phyloP scores from a whole-genome alignment of 495 filamentous ascomycete genomes.

The Acidomyces sp. region DNA sequence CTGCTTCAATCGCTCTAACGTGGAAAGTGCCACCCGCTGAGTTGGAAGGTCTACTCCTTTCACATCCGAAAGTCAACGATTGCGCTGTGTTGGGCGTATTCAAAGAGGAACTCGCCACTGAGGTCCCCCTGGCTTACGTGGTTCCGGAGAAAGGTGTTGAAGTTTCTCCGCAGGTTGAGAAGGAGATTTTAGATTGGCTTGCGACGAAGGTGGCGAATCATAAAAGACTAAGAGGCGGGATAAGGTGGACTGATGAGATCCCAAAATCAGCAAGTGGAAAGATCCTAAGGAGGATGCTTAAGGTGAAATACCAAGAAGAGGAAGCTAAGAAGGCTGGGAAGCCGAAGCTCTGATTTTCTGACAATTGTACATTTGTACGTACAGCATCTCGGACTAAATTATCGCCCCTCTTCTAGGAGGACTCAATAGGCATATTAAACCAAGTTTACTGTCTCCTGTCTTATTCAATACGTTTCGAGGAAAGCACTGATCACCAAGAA shows the following conservation, averaged over 20 bases:
- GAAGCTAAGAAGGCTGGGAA: slow-evolving; percentile 16
- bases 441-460: too few relatives aligned
- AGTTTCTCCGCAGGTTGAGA: slow-evolving; percentile 17
- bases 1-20: too few relatives aligned
- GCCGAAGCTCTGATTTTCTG: slow-evolving; percentile 21
- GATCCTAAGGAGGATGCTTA: slow-evolving; percentile 24
- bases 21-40: slow-evolving; percentile 25
- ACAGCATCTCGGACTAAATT: too few relatives aligned
- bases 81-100: slow-evolving; percentile 32
- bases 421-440: too few relatives aligned
- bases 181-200: slow-evolving; percentile 28
- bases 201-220: slow-evolving; percentile 25
- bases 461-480: too few relatives aligned
- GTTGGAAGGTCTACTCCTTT: slow-evolving; percentile 28
- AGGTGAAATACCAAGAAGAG: slow-evolving; percentile 17
- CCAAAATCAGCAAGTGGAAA: slow-evolving; percentile 23
- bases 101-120: slow-evolving; percentile 26
- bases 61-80: slow-evolving; percentile 26
- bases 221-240: slow-evolving; percentile 24
- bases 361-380: too few relatives aligned
- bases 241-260: slow-evolving; percentile 22
- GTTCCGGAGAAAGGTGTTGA: slow-evolving; percentile 22
- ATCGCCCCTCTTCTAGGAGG: too few relatives aligned
- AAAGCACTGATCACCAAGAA: too few relatives aligned
- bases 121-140: slow-evolving; percentile 30